phyloP scores from a whole-genome alignment of 306 rosid genomes.

The Corylus avellana region DNA sequence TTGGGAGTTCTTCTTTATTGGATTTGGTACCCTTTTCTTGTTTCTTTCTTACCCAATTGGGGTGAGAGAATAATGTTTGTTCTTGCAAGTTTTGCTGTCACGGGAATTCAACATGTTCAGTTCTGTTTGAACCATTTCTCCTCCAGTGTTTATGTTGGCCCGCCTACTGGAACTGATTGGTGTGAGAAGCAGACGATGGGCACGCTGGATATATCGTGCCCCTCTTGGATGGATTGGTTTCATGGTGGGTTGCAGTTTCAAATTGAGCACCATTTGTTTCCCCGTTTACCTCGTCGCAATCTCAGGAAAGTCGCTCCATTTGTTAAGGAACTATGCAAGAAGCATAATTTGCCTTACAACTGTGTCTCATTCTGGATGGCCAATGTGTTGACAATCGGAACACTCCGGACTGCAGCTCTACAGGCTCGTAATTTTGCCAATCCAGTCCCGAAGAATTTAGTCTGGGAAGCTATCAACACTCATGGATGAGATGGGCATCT shows the following conservation, averaged over 20 bases:
- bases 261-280: slow-evolving; percentile 81
- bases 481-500: slow-evolving; percentile 50
- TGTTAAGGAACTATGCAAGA: slow-evolving; percentile 62
- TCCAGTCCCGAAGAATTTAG: slow-evolving; percentile 54
- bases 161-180: slow-evolving; percentile 63
- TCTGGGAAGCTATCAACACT: slow-evolving; percentile 81
- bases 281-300: slow-evolving; percentile 50
- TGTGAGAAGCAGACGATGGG: slow-evolving; percentile 66
- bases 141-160: slow-evolving; percentile 57
- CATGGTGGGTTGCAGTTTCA: slow-evolving; percentile 86
- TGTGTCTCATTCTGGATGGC: slow-evolving; percentile 68
- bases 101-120: slow-evolving; percentile 75
- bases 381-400: slow-evolving; percentile 51
- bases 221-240: slow-evolving; percentile 91
- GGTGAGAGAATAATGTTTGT: slow-evolving; percentile 61
- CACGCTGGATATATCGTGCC: slow-evolving; percentile 45
- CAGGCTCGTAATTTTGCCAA: slow-evolving; percentile 65
- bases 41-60: slow-evolving; percentile 61
- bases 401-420: slow-evolving; percentile 56
- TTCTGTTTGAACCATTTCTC: slow-evolving; percentile 82
- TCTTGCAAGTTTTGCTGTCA: slow-evolving; percentile 47
- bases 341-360: slow-evolving; percentile 62
- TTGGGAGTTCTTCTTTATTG: slow-evolving; percentile 67
- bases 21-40: slow-evolving; percentile 71
- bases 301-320: slow-evolving; percentile 59